Conservation (phyloP, 2,329 filamentous ascomycete genomes). For the Cladobotryum protrusum region DNA sequence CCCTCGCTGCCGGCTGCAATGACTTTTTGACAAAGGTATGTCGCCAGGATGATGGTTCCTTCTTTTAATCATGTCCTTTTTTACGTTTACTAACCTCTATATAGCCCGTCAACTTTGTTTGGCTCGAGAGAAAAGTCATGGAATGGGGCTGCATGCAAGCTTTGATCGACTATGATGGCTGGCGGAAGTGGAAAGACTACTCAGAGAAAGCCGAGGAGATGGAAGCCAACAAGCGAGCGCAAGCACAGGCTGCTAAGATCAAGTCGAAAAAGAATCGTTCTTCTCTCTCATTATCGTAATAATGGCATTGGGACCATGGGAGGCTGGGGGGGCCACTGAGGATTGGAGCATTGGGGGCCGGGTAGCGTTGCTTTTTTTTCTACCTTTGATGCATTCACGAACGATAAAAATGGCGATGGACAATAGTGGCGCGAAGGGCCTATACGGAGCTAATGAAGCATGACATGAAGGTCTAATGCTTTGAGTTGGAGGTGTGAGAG, state of each 20-base stretch:
- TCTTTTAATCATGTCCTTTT: not conserved
- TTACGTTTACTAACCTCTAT: not conserved
- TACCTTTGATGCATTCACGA: not conserved
- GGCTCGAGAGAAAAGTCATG: conserved; percentile 95
- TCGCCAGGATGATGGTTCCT: not conserved
- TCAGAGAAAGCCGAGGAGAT: conserved; percentile 40
- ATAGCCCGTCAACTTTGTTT: conserved; percentile 93
- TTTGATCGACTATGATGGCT: conserved; percentile 95
- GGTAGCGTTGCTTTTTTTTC: conserved; percentile 11
- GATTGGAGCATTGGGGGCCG: conserved; percentile 2
- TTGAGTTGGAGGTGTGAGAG: no score
- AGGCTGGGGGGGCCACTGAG: no score
- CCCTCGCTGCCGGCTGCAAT: conserved; percentile 90
- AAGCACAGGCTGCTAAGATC: conserved; percentile 25
- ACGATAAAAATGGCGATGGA: not conserved
- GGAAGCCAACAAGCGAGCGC: conserved; percentile 36
- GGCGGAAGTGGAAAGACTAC: conserved; percentile 95
- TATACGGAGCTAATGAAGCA: not conserved
- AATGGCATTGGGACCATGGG: not conserved
- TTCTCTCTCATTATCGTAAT: conserved; percentile 23
- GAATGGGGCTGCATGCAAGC: conserved; percentile 99
- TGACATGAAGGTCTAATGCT: not conserved
- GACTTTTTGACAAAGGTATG: conserved; percentile 95
- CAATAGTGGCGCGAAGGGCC: not conserved
- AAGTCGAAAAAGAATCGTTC: conserved; percentile 42